Conservation (phyloP, 2,329 filamentous ascomycete genomes). For the Neonectria hederae region DNA sequence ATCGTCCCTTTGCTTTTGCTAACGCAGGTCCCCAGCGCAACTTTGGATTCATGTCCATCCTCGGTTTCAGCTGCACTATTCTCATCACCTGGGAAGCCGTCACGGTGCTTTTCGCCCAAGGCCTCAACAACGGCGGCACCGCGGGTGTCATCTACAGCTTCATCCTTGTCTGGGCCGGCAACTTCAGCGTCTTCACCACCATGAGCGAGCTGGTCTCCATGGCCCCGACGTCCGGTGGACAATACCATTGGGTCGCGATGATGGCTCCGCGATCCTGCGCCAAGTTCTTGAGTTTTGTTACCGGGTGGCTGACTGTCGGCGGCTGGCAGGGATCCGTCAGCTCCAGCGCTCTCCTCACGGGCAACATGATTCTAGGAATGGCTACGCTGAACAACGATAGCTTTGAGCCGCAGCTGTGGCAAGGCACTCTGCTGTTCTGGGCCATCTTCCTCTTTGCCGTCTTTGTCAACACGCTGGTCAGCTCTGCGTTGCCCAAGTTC, state of each 20-base stretch:
- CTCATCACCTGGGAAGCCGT: slow-evolving; percentile 63
- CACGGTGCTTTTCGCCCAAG: slow-evolving; percentile 47
- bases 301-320: slow-evolving; percentile 58
- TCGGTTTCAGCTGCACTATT: slow-evolving; percentile 63
- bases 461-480: slow-evolving; percentile 60
- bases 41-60: slow-evolving; percentile 60
- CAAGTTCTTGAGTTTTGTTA: slow-evolving; percentile 43
- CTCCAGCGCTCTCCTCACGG: slow-evolving; percentile 54
- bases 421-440: slow-evolving; percentile 60
- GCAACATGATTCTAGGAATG: slow-evolving; percentile 54
- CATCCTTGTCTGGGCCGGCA: slow-evolving; percentile 60
- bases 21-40: slow-evolving; percentile 49
- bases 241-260: slow-evolving; percentile 41
- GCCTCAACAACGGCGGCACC: slow-evolving; percentile 55
- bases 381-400: slow-evolving; percentile 44
- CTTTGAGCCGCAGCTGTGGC: slow-evolving; percentile 55
- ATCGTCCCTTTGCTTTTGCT: slow-evolving; percentile 5
- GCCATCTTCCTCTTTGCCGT: slow-evolving; percentile 57
- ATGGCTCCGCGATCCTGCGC: slow-evolving; percentile 33
- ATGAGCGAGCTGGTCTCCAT: slow-evolving; percentile 39
- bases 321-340: slow-evolving; percentile 53
- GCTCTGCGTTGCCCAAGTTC: slow-evolving; percentile 57
- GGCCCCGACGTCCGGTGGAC: slow-evolving; percentile 35
- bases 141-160: slow-evolving; percentile 60
- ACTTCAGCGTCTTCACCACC: slow-evolving; percentile 40